Conservation (phyloP, 352 stramenopile species). For the Pilasporangium apinafurcum region DNA sequence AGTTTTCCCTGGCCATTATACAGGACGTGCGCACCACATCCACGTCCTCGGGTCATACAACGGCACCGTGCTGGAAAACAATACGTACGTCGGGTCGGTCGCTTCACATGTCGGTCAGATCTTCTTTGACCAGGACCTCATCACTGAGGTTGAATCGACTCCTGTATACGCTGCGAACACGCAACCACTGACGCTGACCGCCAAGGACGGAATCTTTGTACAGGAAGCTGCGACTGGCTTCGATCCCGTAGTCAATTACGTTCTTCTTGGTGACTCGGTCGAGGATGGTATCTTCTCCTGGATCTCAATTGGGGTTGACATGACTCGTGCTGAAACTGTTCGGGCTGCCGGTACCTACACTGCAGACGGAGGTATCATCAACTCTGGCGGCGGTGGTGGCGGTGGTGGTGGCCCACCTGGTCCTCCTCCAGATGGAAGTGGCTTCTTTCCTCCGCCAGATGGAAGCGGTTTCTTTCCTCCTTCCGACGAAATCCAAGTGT, state of each 20-base stretch:
- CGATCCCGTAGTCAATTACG: constrained; percentile 7
- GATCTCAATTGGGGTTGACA: constrained; percentile 4
- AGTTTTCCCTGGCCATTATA: constrained; percentile 10
- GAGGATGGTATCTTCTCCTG: constrained; percentile 1
- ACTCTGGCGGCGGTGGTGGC: no score
- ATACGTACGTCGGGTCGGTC: constrained; percentile 5
- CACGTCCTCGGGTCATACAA: constrained; percentile 5
- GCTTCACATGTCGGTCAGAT: constrained; percentile 7
- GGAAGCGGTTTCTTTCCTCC: no score
- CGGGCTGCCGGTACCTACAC: no score
- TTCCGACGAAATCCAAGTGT: no score
- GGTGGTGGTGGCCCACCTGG: no score
- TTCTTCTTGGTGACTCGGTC: background rate
- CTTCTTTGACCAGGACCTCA: constrained; percentile 9
- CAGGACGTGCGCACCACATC: constrained; percentile 5
- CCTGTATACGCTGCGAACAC: constrained; percentile 1
- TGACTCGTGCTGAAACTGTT: no score
- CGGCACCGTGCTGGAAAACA: constrained; percentile 7
- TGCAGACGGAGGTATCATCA: no score
- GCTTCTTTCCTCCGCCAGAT: no score
- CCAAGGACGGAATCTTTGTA: constrained; percentile 4
- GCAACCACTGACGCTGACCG: constrained; percentile 7
- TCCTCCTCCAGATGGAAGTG: no score
- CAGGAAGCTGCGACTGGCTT: constrained; percentile 4
- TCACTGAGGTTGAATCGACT: constrained; percentile 1